These are phyloP conservation scores for Phascolomyces articulosus DNA, from an alignment of 371 early-diverging fungal species.

Conservation along the genomic window DNA sequence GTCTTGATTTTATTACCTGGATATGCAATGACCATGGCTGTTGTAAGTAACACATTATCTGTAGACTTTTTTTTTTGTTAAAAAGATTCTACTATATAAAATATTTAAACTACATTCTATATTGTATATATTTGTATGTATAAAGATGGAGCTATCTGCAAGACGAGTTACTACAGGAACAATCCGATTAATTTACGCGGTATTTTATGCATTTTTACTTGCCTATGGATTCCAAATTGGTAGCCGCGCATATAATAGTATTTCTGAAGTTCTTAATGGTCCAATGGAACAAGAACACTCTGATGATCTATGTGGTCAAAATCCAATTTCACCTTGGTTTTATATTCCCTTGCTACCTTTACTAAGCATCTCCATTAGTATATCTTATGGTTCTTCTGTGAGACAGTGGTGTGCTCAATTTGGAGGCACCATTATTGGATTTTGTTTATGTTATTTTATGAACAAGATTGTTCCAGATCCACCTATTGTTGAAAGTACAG, in stretches of 20 bases:
- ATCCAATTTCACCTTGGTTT: conserved; percentile 37
- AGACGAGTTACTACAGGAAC: conserved; percentile 85
- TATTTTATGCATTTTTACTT: conserved; percentile 76
- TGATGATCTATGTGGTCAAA: conserved; percentile 27
- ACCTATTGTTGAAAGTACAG: conserved; percentile 24
- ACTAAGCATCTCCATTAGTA: conserved; percentile 33
- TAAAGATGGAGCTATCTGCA: conserved; percentile 54
- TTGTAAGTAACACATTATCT: conserved; percentile 13
- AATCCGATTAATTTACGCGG: conserved; percentile 75
- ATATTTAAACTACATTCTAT: no score
- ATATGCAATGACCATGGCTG: conserved; percentile 27
- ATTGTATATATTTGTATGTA: no score
- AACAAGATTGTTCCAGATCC: conserved; percentile 36
- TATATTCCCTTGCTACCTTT: conserved; percentile 40
- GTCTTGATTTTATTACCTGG: conserved; percentile 65
- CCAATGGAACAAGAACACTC: conserved; percentile 13
- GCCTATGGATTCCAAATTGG: conserved; percentile 83
- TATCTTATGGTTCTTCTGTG: conserved; percentile 46
- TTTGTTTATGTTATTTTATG: conserved; percentile 38
- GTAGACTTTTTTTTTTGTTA: background rate
- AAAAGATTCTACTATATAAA: no score
- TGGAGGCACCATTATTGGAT: conserved; percentile 32
- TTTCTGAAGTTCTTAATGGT: conserved; percentile 7
- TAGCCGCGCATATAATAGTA: conserved; percentile 35
- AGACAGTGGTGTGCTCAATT: conserved; percentile 40